These are phyloP conservation scores for Coemansia sp. DNA, from an alignment of 192 early-diverging fungal species.

Conservation along the genomic window DNA sequence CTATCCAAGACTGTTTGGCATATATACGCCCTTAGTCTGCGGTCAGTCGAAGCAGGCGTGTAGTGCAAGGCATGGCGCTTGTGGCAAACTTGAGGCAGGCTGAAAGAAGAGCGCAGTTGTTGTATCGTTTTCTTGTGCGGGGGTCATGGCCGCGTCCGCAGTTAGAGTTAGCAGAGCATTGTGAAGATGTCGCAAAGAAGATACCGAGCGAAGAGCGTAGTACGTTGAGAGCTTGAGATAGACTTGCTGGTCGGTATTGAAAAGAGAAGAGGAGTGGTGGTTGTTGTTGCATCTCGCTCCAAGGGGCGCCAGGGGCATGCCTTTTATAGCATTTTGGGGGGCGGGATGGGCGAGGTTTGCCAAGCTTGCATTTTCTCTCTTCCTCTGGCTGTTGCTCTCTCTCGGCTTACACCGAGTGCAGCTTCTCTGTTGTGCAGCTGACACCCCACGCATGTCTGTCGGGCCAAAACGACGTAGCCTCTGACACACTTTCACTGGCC, in stretches of 20 bases:
- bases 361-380: neutral
- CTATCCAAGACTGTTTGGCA: neutral
- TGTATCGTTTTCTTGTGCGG: too few species aligned
- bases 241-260: neutral
- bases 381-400: too few species aligned
- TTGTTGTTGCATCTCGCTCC: neutral
- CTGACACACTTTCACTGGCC: too few species aligned
- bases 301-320: neutral
- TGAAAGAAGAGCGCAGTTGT: neutral
- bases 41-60: slow-evolving; percentile 1
- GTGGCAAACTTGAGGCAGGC: too few species aligned
- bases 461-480: too few species aligned
- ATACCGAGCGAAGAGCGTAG: neutral
- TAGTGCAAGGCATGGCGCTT: neutral
- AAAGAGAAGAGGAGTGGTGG: neutral
- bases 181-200: neutral
- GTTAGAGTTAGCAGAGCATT: neutral
- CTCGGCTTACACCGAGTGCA: too few species aligned
- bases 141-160: neutral
- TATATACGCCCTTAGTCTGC: neutral
- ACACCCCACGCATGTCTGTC: neutral
- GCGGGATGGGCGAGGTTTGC: neutral
- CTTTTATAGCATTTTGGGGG: neutral
- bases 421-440: neutral
- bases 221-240: neutral